phyloP scores from a whole-genome alignment of 176 grass and related monocot genomes.

The Zoysia japonica region DNA sequence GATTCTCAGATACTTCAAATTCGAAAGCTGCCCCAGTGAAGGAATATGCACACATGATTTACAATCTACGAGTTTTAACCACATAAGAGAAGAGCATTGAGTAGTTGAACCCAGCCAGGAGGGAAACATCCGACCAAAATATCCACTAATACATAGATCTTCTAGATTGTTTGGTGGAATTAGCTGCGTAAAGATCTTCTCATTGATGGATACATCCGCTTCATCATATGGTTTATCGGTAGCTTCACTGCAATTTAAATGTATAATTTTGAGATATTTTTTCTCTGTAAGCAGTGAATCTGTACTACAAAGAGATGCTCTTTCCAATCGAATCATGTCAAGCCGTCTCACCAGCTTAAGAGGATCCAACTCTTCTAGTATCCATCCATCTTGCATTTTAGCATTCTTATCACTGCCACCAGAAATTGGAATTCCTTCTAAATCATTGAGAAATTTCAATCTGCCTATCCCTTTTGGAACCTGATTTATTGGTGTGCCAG shows the following conservation, averaged over 20 bases:
- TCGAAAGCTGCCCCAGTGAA: slow-evolving; percentile 13
- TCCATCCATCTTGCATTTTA: not conserved
- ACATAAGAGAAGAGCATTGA: not conserved
- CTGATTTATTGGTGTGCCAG: not conserved
- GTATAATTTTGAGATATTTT: not conserved
- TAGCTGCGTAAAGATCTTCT: not conserved
- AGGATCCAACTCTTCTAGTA: not conserved
- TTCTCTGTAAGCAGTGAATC: not conserved
- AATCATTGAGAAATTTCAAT: not conserved
- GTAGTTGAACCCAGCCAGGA: not conserved
- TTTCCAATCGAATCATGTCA: not conserved
- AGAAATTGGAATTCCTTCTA: not conserved
- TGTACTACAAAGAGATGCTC: not conserved
- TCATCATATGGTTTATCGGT: not conserved
- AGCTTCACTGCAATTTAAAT: not conserved
- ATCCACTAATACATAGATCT: not conserved
- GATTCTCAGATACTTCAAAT: no score
- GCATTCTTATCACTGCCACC: not conserved
- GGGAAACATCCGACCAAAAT: not conserved
- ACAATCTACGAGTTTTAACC: not conserved
- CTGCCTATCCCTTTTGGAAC: not conserved
- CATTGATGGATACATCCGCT: not conserved
- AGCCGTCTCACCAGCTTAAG: not conserved
- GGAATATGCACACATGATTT: slow-evolving; percentile 11
- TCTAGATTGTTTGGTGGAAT: not conserved